A percentile compares a stretch with the other conserved stretches of the same genome.
Evolutionary conservation across 129 eudicot genomes (phyloP).

Genomic region (Glebionis coronaria): DNA sequence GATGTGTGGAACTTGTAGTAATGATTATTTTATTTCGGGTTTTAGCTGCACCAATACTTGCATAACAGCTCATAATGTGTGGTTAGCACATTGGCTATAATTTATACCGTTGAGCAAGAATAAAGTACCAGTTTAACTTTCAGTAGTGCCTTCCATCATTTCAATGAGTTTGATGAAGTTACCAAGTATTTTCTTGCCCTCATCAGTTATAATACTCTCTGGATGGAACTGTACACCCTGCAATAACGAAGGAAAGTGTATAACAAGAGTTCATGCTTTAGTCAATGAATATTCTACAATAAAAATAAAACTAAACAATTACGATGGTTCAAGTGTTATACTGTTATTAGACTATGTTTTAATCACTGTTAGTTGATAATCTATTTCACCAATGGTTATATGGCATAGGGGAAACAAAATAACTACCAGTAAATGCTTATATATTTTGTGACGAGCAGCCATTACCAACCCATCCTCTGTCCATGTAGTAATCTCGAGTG

Average conservation of each 20-base stretch:
- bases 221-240: slow-evolving; percentile 98
- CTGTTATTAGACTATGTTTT: too few relatives aligned
- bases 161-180: slow-evolving; percentile 74
- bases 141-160: slow-evolving; percentile 48
- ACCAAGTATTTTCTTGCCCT: slow-evolving; percentile 62
- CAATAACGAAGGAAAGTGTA: not conserved
- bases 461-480: slow-evolving; percentile 89
- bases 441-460: slow-evolving; percentile 90
- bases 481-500: slow-evolving; percentile 94
- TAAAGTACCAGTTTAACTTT: slow-evolving; percentile 10
- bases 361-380: too few relatives aligned
- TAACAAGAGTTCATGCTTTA: not conserved
- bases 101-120: not conserved
- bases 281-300: too few relatives aligned
- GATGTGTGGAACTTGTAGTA: too few relatives aligned
- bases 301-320: too few relatives aligned
- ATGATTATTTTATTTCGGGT: too few relatives aligned
- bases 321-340: too few relatives aligned
- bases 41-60: too few relatives aligned
- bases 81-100: not conserved
- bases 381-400: too few relatives aligned
- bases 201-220: slow-evolving; percentile 81
- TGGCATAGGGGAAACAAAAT: not conserved
- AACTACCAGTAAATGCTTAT: slow-evolving; percentile 70
- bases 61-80: too few relatives aligned